Evolutionary conservation across 23 red algal genomes (phyloP), one percentile per base, ranked within the genome.

Genomic region (Cyanidium caldarium): DNA sequence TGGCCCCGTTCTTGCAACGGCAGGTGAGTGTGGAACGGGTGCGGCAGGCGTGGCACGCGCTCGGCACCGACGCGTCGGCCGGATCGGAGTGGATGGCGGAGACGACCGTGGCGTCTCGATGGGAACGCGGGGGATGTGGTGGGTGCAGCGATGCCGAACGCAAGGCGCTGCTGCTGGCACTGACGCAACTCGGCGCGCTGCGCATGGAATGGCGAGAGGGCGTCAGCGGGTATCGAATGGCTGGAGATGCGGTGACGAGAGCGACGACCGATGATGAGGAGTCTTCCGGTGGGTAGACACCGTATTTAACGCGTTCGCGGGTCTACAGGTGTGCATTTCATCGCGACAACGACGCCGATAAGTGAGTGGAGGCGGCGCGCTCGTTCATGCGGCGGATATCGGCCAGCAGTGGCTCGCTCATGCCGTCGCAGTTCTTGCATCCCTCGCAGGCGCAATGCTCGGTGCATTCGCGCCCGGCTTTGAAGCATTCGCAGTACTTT

Each of bases 401-500:
- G 21, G 31, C 51, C 51, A 61, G 51, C 51, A 61, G 21, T 16
- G 19, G 51, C 21, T 61, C 51, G 31, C 51, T 61, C 10, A 61
- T 16, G 3, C 51, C 51, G 23, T 28, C n/a, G 21, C 51, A 61
- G 51, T 61, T 61, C 13, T 28, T 7, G 31, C 51, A 61, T 16
- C 51, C 51, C 21, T 61, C 51, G 42, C 89, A 94, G 44, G 77
- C 78, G 83, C 89, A 94, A 25, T 82, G 73, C 44, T 80, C 83
- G 16, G 89, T 82, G 66, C 89, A 94, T 30, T 78, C 31, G 0
- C 85, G 80, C n/a, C 69, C 69, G 39, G 72, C 75, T 23, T 87
- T 73, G 61, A 86, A 94, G 65, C 89, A 94, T 57, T 94, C 89
- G 56, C 89, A 94, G 37, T 94, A 94, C 35, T 80, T 78, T 46